Conservation (phyloP, 164 flowering plant species). For the Magnolia officinalis region DNA sequence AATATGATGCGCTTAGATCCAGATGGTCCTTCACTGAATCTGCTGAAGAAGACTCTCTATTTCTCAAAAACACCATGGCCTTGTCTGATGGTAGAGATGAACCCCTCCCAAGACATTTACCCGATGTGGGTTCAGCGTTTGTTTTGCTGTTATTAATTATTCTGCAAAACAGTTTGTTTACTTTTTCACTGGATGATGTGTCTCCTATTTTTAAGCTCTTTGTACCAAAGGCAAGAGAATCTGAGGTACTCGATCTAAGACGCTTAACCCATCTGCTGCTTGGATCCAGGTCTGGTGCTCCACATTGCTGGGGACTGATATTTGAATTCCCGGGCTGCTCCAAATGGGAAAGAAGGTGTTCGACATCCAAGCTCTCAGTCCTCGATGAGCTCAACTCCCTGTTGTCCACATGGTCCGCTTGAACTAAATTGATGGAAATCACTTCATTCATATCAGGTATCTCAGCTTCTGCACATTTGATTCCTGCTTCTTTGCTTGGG, state of each 20-base stretch:
- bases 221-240: conserved; percentile 39
- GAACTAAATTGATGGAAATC: conserved; percentile 24
- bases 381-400: conserved; percentile 47
- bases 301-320: conserved; percentile 15
- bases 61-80: conserved; percentile 2
- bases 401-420: conserved; percentile 20
- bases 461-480: conserved; percentile 9
- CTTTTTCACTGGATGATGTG: conserved; percentile 35
- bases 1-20: conserved; percentile 33
- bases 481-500: conserved; percentile 20
- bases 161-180: conserved; percentile 29
- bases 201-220: conserved; percentile 41
- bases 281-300: conserved; percentile 23
- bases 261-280: conserved; percentile 75
- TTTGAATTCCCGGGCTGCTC: conserved; percentile 27
- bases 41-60: conserved; percentile 21
- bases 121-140: conserved; percentile 26
- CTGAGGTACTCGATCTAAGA: conserved; percentile 44
- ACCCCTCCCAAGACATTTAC: conserved; percentile 24
- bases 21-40: conserved; percentile 20
- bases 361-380: conserved; percentile 66
- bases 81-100: conserved; percentile 13
- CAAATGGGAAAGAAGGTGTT: conserved; percentile 36
- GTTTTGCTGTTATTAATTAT: conserved; percentile 21
- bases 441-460: conserved; percentile 43